These are phyloP conservation scores for Cadophora malorum DNA, from an alignment of 2,329 filamentous ascomycete genomes.

Conservation along the genomic window DNA sequence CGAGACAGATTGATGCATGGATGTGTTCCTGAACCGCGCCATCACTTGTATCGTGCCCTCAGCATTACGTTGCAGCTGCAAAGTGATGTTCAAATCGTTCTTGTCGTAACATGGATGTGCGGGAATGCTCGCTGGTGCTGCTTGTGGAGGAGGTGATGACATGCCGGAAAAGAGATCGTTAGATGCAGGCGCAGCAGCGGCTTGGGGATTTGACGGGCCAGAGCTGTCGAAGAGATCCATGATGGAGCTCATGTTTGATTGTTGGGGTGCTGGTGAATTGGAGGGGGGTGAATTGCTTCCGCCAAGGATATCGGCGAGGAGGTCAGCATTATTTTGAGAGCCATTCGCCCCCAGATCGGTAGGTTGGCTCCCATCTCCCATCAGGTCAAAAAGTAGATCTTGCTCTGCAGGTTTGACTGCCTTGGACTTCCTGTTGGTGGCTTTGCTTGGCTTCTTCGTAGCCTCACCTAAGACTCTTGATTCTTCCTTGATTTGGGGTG, in stretches of 20 bases:
- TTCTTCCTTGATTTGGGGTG: constrained; percentile 95
- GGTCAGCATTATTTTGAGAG: constrained; percentile 77
- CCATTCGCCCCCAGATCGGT: constrained; percentile 78
- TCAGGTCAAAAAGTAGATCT: constrained; percentile 89
- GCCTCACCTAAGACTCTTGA: constrained; percentile 88
- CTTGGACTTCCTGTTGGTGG: constrained; percentile 76
- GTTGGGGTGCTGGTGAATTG: constrained; percentile 58
- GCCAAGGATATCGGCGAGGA: constrained; percentile 90
- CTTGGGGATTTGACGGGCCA: constrained; percentile 53
- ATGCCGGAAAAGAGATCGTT: constrained; percentile 57
- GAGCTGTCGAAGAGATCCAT: constrained; percentile 83
- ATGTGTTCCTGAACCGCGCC: constrained; percentile 83
- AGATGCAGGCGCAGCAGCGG: constrained; percentile 53
- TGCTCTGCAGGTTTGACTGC: constrained; percentile 85
- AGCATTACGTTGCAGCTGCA: constrained; percentile 83
- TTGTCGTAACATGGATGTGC: constrained; percentile 82
- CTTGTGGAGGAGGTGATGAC: constrained; percentile 56
- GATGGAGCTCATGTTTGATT: constrained; percentile 72
- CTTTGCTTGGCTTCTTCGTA: constrained; percentile 69
- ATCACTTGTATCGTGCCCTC: constrained; percentile 81
- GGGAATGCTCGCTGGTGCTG: constrained; percentile 52
- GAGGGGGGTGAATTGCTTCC: constrained; percentile 62
- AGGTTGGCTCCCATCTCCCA: constrained; percentile 79
- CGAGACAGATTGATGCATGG: constrained; percentile 68
- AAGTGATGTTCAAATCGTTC: constrained; percentile 80